Evolutionary conservation across 1,139 yeast genomes (phyloP), one percentile per base, ranked within the genome.

Genomic region (Suhomyces bribrorum): DNA sequence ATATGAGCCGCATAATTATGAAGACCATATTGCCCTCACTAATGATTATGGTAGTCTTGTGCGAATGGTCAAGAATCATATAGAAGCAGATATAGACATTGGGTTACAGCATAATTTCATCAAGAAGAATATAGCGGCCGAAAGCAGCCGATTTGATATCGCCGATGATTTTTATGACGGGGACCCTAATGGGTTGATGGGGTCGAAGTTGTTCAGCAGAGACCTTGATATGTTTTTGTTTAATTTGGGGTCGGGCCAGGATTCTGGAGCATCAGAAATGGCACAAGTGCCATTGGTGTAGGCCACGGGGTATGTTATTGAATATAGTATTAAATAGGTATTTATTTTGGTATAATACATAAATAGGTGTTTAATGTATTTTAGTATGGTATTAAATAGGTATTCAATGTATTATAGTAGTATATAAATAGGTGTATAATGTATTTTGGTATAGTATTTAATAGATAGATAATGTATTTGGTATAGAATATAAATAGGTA

Each of bases 141-240:
- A 64, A 38, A 36, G 39, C 14, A 40, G 44, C 18, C 29, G 57
- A 22, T 61, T 62, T 32, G 46, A 44, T 12, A 28, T 55, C n/a
- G 44, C 34, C 5, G 38, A 29, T 15, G 52, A 46, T 4, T 46
- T n/a, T 31, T 48, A 28, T 27, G 44, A 24, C 33, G 38, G 36
- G 14, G 26, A 40, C n/a, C 26, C 29, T 23, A 15, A 29, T 7
- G 30, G 36, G 14, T 31, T 44, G n/a, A 36, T 35, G 26, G 13
- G 24, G n/a, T 29, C 37, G 13, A 44, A 38, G 11, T 37, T 47
- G 7, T 36, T 54, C 32, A 45, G 60, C 23, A 50, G 50, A 20
- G 66, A 61, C 36, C 51, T 62, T 14, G 66, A 62, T 45, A 31
- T 44, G 30, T 61, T 61, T 38, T 58, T 61, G 6, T 24, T 32